Base-by-base conservation (phyloP, 192 early-diverging fungal species). In the Rhizophagus sp. region DNA sequence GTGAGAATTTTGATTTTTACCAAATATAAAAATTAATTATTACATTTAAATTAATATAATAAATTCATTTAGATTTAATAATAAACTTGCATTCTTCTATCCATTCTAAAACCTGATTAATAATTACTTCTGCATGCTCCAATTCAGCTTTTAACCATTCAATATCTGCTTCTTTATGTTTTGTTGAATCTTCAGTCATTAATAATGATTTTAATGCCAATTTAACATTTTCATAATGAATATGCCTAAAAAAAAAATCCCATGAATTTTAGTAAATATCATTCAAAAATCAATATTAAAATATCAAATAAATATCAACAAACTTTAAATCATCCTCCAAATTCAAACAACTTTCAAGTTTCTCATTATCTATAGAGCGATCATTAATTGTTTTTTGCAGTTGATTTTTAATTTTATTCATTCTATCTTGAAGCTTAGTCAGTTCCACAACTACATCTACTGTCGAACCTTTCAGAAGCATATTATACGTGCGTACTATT, bases 221-320 rank as follows among this genome's bases (percentile, higher is more conserved):
- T 2, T 76, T 41, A 76, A 76, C 36, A 62, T 75, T 75, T 25
- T 76, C 62, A 24, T 44, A n/a, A 41, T 76, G 62, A n/a, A 63
- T 41, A 61, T 63, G 61, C 34, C 75, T 76, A 33, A 73, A 73
- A 73, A 73, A 73, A 50, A 73, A 73, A 24, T 27, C 25, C 13
- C 30, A 57, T 66, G 27, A 66, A 25, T 24, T 30, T 66, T 13
- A 66, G 11, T 57, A 22, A 47, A 72, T 72, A 22, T 50, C 19
- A 30, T 11, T 19, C 57, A 52, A 25, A 44, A 52, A 73, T 25
- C n/a, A 22, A 52, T 24, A 73, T 12, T 33, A 0, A 50, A 52
- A 50, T 27, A 39, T 17, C 12, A 73, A 73, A 69, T 39, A 4
- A 39, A 41, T 41, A 2, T 69, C 36, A 76, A 76, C 61, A n/a